Evolutionary conservation across 1,284 basidiomycete species (phyloP), one percentile per base, ranked within the genome.

Genomic region (Hymenochaete sp.): DNA sequence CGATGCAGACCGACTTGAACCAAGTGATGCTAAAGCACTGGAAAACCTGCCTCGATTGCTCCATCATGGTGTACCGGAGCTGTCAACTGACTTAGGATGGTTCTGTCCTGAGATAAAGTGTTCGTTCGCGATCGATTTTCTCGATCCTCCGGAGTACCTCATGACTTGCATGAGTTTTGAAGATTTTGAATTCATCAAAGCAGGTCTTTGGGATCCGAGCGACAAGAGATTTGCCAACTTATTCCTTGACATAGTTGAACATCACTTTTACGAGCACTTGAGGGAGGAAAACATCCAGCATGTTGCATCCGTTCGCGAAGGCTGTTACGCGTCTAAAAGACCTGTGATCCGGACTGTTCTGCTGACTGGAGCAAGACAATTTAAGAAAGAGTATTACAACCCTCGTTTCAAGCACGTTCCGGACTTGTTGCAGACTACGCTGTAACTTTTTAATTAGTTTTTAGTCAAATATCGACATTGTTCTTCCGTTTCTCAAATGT

Each of bases 231-330:
- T 44, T n/a, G 27, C 42, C 32, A 42, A 35, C 21, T 22, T 49
- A 16, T 49, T 49, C 32, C 28, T 45, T 24, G 43, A 45, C 33
- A 49, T 49, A n/a, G 47, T 49, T 19, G 47, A 49, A 29, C 11
- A 18, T 6, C 47, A 49, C 25, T 49, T 44, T 37, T 45, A 35
- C 24, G 32, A 39, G 13, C 47, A 49, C 32, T 27, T 49, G 9
- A 31, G 28, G 18, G 26, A 31, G 21, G 28, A n/a, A 36, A 43
- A 43, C 9, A 33, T 49, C n/a, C 37, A 27, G 22, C 38, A 35
- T 29, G 31, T 49, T 4, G 43, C 32, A 6, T 25, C 18, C n/a
- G 13, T 19, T 9, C 31, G n/a, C 25, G 18, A 22, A 22, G 42
- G 33, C 14, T 9, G 16, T 13, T 37, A 49, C n/a, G 38, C 35